Percentiles rank a stretch among this genome's conserved stretches.
phyloP scores from a whole-genome alignment of 2,329 filamentous ascomycete species.

The Paecilomyces niveus region DNA sequence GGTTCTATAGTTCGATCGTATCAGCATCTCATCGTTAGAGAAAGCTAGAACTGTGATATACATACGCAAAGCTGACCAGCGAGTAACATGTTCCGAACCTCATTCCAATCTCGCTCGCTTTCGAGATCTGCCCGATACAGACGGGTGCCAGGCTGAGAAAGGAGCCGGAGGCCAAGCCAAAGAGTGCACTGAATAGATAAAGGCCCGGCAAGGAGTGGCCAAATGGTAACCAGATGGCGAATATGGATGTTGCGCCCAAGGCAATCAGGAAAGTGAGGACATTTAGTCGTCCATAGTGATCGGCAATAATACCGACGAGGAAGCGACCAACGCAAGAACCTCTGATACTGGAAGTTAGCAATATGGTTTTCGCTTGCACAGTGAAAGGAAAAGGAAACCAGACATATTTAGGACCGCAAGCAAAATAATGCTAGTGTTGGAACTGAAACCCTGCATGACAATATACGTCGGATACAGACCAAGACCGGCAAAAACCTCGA shows the following conservation, averaged over 20 bases:
- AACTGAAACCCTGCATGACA: slow-evolving; percentile 19
- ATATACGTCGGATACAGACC: slow-evolving; percentile 39
- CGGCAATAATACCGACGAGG: slow-evolving; percentile 37
- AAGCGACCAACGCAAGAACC: slow-evolving; percentile 39
- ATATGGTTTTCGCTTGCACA: background rate
- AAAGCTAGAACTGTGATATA: background rate
- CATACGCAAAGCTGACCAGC: slow-evolving; percentile 39
- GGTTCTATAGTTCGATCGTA: slow-evolving; percentile 16
- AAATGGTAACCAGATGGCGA: slow-evolving; percentile 41
- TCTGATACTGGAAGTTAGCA: slow-evolving; percentile 8
- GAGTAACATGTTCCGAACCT: slow-evolving; percentile 45
- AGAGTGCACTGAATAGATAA: slow-evolving; percentile 38
- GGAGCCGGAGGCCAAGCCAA: slow-evolving; percentile 42
- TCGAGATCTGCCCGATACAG: slow-evolving; percentile 43
- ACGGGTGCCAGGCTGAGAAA: slow-evolving; percentile 41
- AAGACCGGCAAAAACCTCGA: slow-evolving; percentile 32
- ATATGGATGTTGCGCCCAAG: slow-evolving; percentile 31
- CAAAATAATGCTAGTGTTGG: slow-evolving; percentile 29
- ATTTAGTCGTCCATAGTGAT: slow-evolving; percentile 42
- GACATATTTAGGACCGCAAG: slow-evolving; percentile 36
- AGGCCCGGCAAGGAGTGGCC: slow-evolving; percentile 30
- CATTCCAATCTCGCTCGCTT: slow-evolving; percentile 41
- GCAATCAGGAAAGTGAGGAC: slow-evolving; percentile 33
- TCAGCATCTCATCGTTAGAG: no score
- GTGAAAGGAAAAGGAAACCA: background rate